Percentiles rank a stretch among this genome's conserved stretches.
Conservation (phyloP, 306 rosid genomes). For the Cicer cuneatum region DNA sequence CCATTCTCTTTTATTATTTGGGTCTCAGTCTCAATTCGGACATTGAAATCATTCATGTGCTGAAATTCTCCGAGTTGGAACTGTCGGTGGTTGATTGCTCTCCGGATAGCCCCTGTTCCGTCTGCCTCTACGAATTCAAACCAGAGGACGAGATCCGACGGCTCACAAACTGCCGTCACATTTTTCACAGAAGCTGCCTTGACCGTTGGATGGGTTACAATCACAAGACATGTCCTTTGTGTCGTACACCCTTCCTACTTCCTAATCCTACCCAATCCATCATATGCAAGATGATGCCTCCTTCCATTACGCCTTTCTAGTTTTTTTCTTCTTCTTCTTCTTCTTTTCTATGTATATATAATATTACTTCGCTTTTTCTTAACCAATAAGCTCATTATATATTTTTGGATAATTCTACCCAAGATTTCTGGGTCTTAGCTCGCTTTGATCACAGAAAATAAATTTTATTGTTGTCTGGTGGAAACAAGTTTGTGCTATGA, state of each 20-base stretch:
- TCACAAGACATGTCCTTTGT: constrained; percentile 84
- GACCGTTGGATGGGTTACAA: constrained; percentile 95
- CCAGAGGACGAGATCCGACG: constrained; percentile 77
- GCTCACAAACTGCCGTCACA: constrained; percentile 76
- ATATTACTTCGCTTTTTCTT: too few species aligned
- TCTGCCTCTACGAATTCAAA: constrained; percentile 78
- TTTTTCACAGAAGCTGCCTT: constrained; percentile 76
- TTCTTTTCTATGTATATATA: background rate
- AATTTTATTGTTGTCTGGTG: too few species aligned
- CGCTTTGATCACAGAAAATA: too few species aligned
- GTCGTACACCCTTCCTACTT: constrained; percentile 73
- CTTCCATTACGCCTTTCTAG: constrained; percentile 49
- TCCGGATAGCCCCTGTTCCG: constrained; percentile 70
- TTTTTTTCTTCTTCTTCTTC: background rate
- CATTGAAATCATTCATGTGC: constrained; percentile 69
- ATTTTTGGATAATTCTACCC: too few species aligned
- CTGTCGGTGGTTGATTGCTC: constrained; percentile 47
- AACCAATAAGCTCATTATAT: too few species aligned
- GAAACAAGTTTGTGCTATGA: too few species aligned
- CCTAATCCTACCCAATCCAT: constrained; percentile 33
- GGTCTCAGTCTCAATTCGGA: constrained; percentile 69
- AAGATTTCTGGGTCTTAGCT: too few species aligned
- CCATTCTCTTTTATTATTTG: constrained; percentile 47
- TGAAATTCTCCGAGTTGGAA: constrained; percentile 60
- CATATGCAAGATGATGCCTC: constrained; percentile 58